These are phyloP conservation scores for Cercophora scortea DNA, from an alignment of 495 filamentous ascomycete genomes.

Conservation along the genomic window DNA sequence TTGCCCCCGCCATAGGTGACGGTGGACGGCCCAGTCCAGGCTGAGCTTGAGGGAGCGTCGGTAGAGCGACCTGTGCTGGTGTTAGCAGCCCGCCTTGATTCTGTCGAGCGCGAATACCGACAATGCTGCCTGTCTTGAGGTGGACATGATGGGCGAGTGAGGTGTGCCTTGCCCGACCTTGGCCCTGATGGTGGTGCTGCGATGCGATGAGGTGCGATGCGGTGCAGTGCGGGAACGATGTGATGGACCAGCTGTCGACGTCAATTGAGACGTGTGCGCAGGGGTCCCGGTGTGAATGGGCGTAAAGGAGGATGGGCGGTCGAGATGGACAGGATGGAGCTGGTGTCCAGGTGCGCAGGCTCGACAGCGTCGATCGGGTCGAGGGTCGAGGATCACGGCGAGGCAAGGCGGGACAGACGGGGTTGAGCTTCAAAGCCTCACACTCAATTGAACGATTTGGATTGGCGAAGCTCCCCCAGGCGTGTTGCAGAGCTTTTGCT, in stretches of 20 bases:
- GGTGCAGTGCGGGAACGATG: too few relatives aligned
- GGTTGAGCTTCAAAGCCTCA: background rate
- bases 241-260: background rate
- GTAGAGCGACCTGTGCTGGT: conserved; percentile 68
- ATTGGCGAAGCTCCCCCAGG: conserved; percentile 5
- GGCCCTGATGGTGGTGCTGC: background rate
- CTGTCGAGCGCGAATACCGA: conserved; percentile 17
- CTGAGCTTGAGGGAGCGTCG: conserved; percentile 85
- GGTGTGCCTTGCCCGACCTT: background rate
- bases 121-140: conserved; percentile 38
- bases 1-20: conserved; percentile 87
- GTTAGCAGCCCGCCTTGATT: conserved; percentile 6
- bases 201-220: too few relatives aligned
- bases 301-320: too few relatives aligned
- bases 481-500: background rate
- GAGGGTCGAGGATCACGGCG: background rate
- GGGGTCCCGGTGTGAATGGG: too few relatives aligned
- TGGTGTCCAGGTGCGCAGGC: background rate
- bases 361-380: background rate
- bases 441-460: conserved; percentile 1
- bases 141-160: conserved; percentile 31
- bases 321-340: too few relatives aligned
- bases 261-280: background rate
- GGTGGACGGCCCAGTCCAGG: conserved; percentile 89
- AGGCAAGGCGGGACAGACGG: too few relatives aligned